Evolutionary conservation across 805 yeast species (phyloP).

Genomic region (Candida palmyrensis): DNA sequence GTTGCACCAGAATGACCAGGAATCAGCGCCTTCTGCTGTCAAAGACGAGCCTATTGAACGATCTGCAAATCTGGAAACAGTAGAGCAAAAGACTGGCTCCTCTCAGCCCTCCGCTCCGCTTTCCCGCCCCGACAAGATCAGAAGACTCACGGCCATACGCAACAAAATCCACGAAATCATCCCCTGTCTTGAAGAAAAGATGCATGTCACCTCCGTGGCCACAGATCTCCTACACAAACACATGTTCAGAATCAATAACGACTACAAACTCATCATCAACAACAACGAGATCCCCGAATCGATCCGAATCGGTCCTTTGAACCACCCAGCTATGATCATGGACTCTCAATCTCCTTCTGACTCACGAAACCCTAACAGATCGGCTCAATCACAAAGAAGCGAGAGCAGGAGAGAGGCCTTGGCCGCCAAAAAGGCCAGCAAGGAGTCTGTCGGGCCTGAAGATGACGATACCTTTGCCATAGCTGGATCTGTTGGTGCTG

Average conservation of each 20-base stretch:
- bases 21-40: neutral
- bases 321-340: slow-evolving; percentile 86
- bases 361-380: slow-evolving; percentile 32
- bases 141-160: slow-evolving; percentile 34
- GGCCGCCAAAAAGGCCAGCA: slow-evolving; percentile 75
- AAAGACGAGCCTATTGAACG: neutral
- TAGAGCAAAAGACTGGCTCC: slow-evolving; percentile 1
- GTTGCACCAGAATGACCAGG: too few species aligned
- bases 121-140: slow-evolving; percentile 13
- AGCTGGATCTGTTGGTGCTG: neutral
- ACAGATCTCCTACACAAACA: slow-evolving; percentile 70
- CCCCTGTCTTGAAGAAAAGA: slow-evolving; percentile 93
- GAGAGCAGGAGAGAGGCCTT: slow-evolving; percentile 90
- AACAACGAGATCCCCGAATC: slow-evolving; percentile 78
- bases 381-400: slow-evolving; percentile 71
- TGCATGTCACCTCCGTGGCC: slow-evolving; percentile 94
- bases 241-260: slow-evolving; percentile 70
- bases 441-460: slow-evolving; percentile 29
- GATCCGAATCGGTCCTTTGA: slow-evolving; percentile 70
- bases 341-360: slow-evolving; percentile 47
- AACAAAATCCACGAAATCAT: slow-evolving; percentile 60
- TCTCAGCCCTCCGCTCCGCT: neutral
- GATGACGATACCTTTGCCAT: slow-evolving; percentile 8
- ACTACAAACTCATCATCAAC: slow-evolving; percentile 65
- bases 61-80: neutral